Percentiles rank a stretch among this genome's conserved stretches.
phyloP scores from a whole-genome alignment of 140 eudicot species.

The Senecio squalidus region DNA sequence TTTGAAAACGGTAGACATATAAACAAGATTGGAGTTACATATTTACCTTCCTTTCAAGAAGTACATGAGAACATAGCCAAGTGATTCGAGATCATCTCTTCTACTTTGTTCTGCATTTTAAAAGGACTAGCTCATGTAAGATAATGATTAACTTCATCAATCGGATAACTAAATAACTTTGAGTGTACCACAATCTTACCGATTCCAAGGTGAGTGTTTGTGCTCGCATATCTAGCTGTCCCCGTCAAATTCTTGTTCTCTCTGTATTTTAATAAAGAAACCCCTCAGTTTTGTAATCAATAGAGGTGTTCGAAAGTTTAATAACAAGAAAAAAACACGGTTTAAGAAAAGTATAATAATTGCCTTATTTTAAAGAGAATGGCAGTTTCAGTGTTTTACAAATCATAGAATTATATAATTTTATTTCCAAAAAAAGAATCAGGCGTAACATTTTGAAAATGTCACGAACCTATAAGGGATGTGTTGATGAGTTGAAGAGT shows the following conservation, averaged over 20 bases:
- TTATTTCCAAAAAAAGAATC: no score
- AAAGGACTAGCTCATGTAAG: neutral
- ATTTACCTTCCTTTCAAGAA: constrained; percentile 72
- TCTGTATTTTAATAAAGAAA: constrained; percentile 30
- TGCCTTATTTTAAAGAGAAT: no score
- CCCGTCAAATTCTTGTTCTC: constrained; percentile 87
- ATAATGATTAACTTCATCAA: no score
- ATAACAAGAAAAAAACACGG: no score
- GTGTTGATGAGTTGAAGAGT: constrained; percentile 62
- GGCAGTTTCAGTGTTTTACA: no score
- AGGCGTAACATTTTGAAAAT: no score
- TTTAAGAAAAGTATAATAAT: no score
- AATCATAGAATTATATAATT: no score
- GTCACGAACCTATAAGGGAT: constrained; percentile 95
- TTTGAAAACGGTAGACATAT: neutral
- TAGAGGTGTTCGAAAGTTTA: no score
- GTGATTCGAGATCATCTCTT: constrained; percentile 84
- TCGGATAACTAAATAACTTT: neutral
- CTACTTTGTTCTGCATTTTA: constrained; percentile 62
- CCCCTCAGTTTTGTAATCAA: neutral
- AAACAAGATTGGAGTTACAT: neutral
- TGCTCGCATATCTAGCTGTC: constrained; percentile 85
- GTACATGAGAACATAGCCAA: constrained; percentile 83
- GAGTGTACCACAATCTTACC: constrained; percentile 31
- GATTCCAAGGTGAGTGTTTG: constrained; percentile 85